Conservation (phyloP, 208 protist genomes). For the Sergeia podlipaevii region DNA sequence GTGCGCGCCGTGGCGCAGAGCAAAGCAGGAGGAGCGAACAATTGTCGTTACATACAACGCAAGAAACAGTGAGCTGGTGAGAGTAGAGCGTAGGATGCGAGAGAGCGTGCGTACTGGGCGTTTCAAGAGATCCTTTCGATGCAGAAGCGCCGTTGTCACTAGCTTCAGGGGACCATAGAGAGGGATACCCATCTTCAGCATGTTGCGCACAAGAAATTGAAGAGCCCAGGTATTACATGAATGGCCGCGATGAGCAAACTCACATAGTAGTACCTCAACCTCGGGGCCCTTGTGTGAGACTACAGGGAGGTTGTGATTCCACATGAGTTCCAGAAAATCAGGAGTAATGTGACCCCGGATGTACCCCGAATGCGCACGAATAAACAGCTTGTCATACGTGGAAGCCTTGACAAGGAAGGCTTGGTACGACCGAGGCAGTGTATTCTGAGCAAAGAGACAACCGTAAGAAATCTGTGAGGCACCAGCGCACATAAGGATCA, state of each 20-base stretch:
- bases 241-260: slow-evolving; percentile 44
- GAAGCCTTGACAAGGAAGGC: slow-evolving; percentile 58
- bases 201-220: slow-evolving; percentile 45
- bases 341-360: slow-evolving; percentile 53
- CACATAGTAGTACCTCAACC: slow-evolving; percentile 33
- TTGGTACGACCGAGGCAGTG: slow-evolving; percentile 74
- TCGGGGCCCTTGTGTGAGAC: slow-evolving; percentile 15
- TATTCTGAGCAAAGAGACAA: slow-evolving; percentile 61
- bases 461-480: slow-evolving; percentile 76
- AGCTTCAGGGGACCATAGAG: slow-evolving; percentile 75
- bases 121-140: slow-evolving; percentile 45
- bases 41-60: slow-evolving; percentile 65
- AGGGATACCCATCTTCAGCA: slow-evolving; percentile 70
- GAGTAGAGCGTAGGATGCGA: slow-evolving; percentile 39
- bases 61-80: slow-evolving; percentile 75
- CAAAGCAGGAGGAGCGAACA: slow-evolving; percentile 59
- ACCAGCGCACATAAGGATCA: slow-evolving; percentile 74
- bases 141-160: slow-evolving; percentile 46
- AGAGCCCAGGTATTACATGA: slow-evolving; percentile 69
- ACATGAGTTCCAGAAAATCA: slow-evolving; percentile 59
- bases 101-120: slow-evolving; percentile 42
- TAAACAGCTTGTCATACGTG: slow-evolving; percentile 55
- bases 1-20: slow-evolving; percentile 46
- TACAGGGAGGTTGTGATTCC: slow-evolving; percentile 13
- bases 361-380: slow-evolving; percentile 59